Evolutionary conservation across 106 monocot genomes (phyloP), one percentile per base, ranked within the genome.

Genomic region (Posidonia australis): DNA sequence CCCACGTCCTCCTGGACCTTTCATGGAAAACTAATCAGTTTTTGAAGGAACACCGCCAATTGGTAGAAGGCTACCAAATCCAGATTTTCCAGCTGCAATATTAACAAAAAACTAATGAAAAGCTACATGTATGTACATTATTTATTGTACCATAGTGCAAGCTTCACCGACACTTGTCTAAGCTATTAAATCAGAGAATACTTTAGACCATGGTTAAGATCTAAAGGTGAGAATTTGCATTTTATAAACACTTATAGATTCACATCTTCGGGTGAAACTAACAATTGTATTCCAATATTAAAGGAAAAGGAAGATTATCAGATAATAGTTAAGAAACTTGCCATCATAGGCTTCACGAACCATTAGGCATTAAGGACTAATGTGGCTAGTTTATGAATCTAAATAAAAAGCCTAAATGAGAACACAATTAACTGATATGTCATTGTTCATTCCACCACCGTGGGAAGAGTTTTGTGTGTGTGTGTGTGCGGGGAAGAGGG

Each of bases 331-430:
- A 20, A 10, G 20, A 43, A 47, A 30, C 63, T 26, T 58, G 90
- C 94, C 86, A 67, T 90, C 86, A 78, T 84, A 96, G 46, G 94
- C 90, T 66, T 96, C 84, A 58, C 78, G 81, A 47, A 96, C 90
- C 84, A 86, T 90, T 27, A 77, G 86, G n/a, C n/a, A n/a, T n/a
- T n/a, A n/a, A n/a, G n/a, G n/a, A n/a, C n/a, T n/a, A n/a, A n/a
- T n/a, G n/a, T 27, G 78, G 86, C 67, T 96, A 96, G 63, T 76
- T 90, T 13, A 96, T 90, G 70, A 86, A 96, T 64, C 94, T 90
- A 47, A 90, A 96, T 79, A 96, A 96, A 44, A 96, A 74, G 80
- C 44, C 94, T 96, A 81, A 82, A 83, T 49, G 13, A n/a, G 12
- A 28, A 5, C 1, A n/a, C 12, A 16, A 11, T 36, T 58, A 16